Evolutionary conservation across 2,329 filamentous ascomycete genomes (phyloP).

Genomic region (Phialemoniopsis sp.): DNA sequence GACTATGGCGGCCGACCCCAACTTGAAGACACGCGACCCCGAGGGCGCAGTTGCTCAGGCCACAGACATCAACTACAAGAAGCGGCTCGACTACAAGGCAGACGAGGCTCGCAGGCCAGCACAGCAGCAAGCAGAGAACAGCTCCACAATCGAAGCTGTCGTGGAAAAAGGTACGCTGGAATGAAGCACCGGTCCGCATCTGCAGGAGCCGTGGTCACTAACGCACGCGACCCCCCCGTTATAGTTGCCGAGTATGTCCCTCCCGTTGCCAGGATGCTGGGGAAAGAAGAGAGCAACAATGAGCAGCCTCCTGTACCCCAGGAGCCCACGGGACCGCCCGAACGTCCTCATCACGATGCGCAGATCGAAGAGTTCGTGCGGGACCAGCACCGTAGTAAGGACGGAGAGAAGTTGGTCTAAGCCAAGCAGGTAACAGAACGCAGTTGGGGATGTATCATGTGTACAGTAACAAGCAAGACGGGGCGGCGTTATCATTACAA

Average conservation of each 20-base stretch:
- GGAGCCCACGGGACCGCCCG: constrained; percentile 24
- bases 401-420: not conserved
- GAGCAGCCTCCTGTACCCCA: constrained; percentile 9
- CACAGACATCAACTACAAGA: constrained; percentile 27
- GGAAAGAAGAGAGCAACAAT: constrained; percentile 19
- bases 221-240: not conserved
- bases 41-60: constrained; percentile 1
- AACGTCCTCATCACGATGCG: constrained; percentile 38
- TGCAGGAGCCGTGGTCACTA: not conserved
- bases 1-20: not conserved
- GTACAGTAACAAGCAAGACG: too few species aligned
- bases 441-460: too few species aligned
- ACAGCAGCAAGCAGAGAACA: constrained; percentile 5
- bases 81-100: constrained; percentile 38
- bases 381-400: constrained; percentile 46
- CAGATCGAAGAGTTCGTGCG: constrained; percentile 50
- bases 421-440: too few species aligned
- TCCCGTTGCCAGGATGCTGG: constrained; percentile 34
- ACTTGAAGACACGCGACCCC: not conserved
- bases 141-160: constrained; percentile 21
- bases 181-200: constrained; percentile 1
- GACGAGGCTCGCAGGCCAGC: constrained; percentile 21
- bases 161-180: constrained; percentile 36
- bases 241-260: constrained; percentile 34
- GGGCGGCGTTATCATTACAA: too few species aligned